phyloP scores from a whole-genome alignment of 2,329 filamentous ascomycete species.

The Phoma sp. region DNA sequence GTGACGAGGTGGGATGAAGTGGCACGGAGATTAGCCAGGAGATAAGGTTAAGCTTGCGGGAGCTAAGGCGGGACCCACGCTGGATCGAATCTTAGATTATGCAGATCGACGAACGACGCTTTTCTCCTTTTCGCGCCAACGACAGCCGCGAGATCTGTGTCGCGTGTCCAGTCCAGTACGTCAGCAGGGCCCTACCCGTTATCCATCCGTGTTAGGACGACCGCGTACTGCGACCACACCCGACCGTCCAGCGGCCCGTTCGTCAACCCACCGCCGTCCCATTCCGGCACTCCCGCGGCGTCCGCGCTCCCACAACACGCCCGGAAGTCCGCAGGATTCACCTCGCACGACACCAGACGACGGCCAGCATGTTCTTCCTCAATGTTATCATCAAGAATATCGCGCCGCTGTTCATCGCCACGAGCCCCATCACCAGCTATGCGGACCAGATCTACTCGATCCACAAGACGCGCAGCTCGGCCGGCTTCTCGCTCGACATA shows the following conservation, averaged over 20 bases:
- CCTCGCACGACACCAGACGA: neutral
- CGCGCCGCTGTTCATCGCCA: slow-evolving; percentile 57
- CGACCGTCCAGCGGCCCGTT: neutral
- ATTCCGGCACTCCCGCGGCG: slow-evolving; percentile 16
- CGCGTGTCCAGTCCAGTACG: neutral
- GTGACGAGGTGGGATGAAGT: slow-evolving; percentile 21
- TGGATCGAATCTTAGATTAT: slow-evolving; percentile 9
- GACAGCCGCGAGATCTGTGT: neutral
- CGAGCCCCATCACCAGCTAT: slow-evolving; percentile 70
- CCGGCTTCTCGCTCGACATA: slow-evolving; percentile 71
- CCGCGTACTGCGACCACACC: too few species aligned
- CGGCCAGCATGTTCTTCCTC: slow-evolving; percentile 44
- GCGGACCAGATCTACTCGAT: slow-evolving; percentile 72
- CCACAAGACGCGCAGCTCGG: slow-evolving; percentile 65
- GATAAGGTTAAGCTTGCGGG: slow-evolving; percentile 28
- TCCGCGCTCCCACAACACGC: neutral
- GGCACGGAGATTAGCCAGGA: slow-evolving; percentile 21
- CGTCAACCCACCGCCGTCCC: neutral
- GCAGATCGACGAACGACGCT: neutral
- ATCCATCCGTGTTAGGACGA: too few species aligned
- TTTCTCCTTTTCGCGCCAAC: slow-evolving; percentile 12
- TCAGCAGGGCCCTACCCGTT: too few species aligned
- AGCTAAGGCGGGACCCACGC: slow-evolving; percentile 31
- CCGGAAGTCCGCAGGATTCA: neutral
- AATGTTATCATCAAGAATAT: slow-evolving; percentile 46